Evolutionary conservation across 1,139 yeast species (phyloP), one percentile per base, ranked within the genome.

Genomic region (Candida labiduridarum): DNA sequence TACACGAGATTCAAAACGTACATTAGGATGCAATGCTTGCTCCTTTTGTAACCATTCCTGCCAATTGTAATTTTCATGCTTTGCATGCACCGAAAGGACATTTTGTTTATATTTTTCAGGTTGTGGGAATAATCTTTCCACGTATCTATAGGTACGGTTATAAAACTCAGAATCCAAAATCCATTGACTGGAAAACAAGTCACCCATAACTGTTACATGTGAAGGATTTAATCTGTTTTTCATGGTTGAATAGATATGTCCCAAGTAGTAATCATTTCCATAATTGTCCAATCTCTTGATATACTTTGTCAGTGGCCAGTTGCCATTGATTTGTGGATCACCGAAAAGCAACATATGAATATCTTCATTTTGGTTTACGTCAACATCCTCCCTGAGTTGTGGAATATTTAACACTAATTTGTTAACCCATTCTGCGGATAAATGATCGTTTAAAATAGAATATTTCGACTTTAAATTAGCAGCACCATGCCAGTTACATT

Each of bases 301-400:
- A 60, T 85, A 84, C n/a, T 85, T 81, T 1, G 96, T 87, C 46
- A 74, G 72, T 10, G 79, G 79, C 86, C 89, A 84, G 56, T 85
- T 82, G 1, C 98, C 98, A 55, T 92, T 87, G 66, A 94, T 91
- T 68, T 94, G 99, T 0, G 99, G 99, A 64, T 94, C 99, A 10
- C 98, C 99, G 66, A 91, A 86, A 2, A 96, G 86, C 58, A 91
- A 67, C 72, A 87, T 70, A 54, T 81, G 82, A 52, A 87, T 79
- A 59, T 85, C 89, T 16, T 72, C 30, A 18, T 22, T 40, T 1
- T 14, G 30, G 9, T n/a, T 19, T 8, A 25, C 16, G 10, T 19
- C n/a, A 5, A n/a, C 19, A n/a, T 40, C 27, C 27, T 44, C 42
- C 18, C 45, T 38, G 25, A 52, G 42, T 15, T 39, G 55, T 8